Conservation (phyloP, 306 rosid species). For the Prosopis cineraria region DNA sequence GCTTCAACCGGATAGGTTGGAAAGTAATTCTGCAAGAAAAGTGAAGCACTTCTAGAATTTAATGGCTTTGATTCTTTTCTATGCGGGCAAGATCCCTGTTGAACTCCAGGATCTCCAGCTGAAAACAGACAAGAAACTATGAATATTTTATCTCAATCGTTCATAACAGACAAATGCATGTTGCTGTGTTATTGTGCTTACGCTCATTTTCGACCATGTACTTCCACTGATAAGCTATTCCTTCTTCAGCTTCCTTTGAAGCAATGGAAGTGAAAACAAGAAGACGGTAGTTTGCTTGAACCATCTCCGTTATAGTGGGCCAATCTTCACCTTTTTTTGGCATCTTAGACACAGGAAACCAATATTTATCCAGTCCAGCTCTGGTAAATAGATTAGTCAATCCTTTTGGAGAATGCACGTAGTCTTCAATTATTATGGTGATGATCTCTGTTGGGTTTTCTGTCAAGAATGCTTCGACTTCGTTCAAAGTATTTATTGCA, state of each 20-base stretch:
- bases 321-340: constrained; percentile 81
- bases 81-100: constrained; percentile 70
- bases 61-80: constrained; percentile 87
- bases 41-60: constrained; percentile 68
- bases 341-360: constrained; percentile 90
- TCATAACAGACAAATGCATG: constrained; percentile 10
- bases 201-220: constrained; percentile 96
- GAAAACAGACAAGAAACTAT: constrained; percentile 45
- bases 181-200: constrained; percentile 41
- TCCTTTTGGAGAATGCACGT: constrained; percentile 84
- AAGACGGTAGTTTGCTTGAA: constrained; percentile 77
- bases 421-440: constrained; percentile 88
- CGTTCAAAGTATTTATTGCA: constrained; percentile 81
- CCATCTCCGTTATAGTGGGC: constrained; percentile 89
- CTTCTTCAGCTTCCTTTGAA: constrained; percentile 90
- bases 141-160: constrained; percentile 16
- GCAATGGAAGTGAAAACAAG: constrained; percentile 88
- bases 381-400: constrained; percentile 63
- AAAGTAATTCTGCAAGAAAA: constrained; percentile 86
- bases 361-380: constrained; percentile 81
- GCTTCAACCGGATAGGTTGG: constrained; percentile 90
- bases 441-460: constrained; percentile 81
- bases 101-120: constrained; percentile 98
- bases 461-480: constrained; percentile 83
- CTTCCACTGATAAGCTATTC: constrained; percentile 94